Evolutionary conservation across 108 stramenopile genomes (phyloP), one percentile per base, ranked within the genome.

Genomic region (Cafeteria roenbergensis): DNA sequence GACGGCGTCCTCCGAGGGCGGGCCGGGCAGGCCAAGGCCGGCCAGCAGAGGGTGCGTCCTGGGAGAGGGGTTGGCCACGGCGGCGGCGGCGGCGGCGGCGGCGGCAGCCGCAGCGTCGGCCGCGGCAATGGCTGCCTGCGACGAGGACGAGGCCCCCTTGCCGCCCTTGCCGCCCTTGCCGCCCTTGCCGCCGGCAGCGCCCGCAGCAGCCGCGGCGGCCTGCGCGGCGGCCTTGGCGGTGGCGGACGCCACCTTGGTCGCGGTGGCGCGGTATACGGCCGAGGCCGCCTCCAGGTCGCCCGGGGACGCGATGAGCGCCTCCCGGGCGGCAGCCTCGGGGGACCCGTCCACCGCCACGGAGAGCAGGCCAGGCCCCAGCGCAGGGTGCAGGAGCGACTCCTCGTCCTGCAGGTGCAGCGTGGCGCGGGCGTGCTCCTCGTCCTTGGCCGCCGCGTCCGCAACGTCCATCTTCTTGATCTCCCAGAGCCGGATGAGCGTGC

Each of bases 371-470:
- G 60, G 33, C 12, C 33, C 60, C 30, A 61, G 14, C 14, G 32
- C 12, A 48, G 42, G 42, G 17, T 6, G 42, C 42, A 34, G 60
- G 24, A 29, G 12, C 29, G 60, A 31, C 30, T 34, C 38, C 37
- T 38, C 21, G 65, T 66, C 33, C 35, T 69, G 66, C 14, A 31
- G 1, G 22, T 38, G 36, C 38, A 56, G 34, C 50, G 72, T 73
- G 48, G 74, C 52, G 25, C 77, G 31, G 24, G 77, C 74, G 65
- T 79, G 78, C 72, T 79, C 75, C 8, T 76, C 69, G 1, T 71
- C 71, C 74, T 71, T 73, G 52, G 51, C 53, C 38, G 68, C 77
- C n/a, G 72, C 73, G 25, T 77, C 78, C 50, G 57, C 36, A 17
- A 74, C 70, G 36, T 75, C 76, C 76, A 77, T 73, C 24, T 71